Percentiles rank a stretch among this genome's conserved stretches.
Evolutionary conservation across 1,284 basidiomycete genomes (phyloP).

Genomic region (Xanthoconium separans): DNA sequence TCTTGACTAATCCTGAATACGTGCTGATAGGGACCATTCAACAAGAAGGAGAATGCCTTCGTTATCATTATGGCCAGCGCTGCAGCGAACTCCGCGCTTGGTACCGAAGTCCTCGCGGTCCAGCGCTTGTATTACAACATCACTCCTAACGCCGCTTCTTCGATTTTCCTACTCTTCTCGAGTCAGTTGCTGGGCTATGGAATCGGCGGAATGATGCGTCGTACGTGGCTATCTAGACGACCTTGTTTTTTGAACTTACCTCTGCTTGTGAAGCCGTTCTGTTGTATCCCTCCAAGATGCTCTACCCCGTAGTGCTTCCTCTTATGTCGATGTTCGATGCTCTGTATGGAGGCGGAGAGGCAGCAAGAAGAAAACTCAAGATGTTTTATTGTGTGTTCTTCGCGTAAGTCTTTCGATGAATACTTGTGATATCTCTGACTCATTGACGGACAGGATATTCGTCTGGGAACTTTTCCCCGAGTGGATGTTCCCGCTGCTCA

Average conservation of each 20-base stretch:
- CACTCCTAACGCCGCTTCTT: constrained; percentile 51
- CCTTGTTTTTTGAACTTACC: not conserved
- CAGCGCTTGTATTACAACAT: constrained; percentile 56
- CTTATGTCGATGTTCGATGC: constrained; percentile 59
- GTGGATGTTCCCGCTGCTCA: constrained; percentile 50
- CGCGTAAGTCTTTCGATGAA: constrained; percentile 31
- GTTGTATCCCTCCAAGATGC: constrained; percentile 65
- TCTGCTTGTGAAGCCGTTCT: constrained; percentile 38
- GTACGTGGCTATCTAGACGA: not conserved
- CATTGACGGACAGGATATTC: constrained; percentile 37
- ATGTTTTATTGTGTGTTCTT: constrained; percentile 52
- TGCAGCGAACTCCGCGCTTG: constrained; percentile 61
- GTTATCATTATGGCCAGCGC: constrained; percentile 69
- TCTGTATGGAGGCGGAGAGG: constrained; percentile 39
- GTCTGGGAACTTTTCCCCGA: constrained; percentile 52
- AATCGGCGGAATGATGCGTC: constrained; percentile 53
- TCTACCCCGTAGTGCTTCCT: constrained; percentile 55
- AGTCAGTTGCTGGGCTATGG: constrained; percentile 60
- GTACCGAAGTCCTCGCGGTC: constrained; percentile 65
- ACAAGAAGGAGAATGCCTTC: constrained; percentile 55
- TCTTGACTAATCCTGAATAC: constrained; percentile 8
- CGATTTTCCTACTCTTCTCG: constrained; percentile 57
- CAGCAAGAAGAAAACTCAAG: constrained; percentile 39
- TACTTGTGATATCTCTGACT: not conserved
- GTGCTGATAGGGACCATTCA: constrained; percentile 27